phyloP scores from a whole-genome alignment of 768 basidiomycete genomes.

The Agaricus blazei region DNA sequence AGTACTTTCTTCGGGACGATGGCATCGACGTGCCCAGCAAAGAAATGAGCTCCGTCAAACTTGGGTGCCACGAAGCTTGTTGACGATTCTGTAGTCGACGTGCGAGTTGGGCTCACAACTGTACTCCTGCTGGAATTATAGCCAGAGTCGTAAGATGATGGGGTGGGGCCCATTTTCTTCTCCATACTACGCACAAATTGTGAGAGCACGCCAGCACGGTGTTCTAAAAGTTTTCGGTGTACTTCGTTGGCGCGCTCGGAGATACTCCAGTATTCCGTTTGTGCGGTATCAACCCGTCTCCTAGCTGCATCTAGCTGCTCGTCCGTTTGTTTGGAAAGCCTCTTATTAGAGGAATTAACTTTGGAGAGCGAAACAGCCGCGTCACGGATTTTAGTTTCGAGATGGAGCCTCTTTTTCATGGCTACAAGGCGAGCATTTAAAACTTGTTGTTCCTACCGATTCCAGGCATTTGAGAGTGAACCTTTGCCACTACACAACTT shows the following conservation, averaged over 20 bases:
- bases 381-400: slow-evolving; percentile 87
- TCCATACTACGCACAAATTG: slow-evolving; percentile 66
- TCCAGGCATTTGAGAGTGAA: background rate
- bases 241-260: slow-evolving; percentile 63
- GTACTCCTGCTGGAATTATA: slow-evolving; percentile 47
- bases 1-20: slow-evolving; percentile 47
- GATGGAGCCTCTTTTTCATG: slow-evolving; percentile 65
- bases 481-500: background rate
- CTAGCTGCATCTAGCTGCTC: slow-evolving; percentile 75
- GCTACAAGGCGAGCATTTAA: slow-evolving; percentile 63
- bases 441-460: slow-evolving; percentile 63
- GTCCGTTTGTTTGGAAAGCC: slow-evolving; percentile 56
- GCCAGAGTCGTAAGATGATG: slow-evolving; percentile 43
- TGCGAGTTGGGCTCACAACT: slow-evolving; percentile 40
- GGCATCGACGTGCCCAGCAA: slow-evolving; percentile 74
- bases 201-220: slow-evolving; percentile 79
- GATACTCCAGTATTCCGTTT: slow-evolving; percentile 67
- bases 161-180: slow-evolving; percentile 35
- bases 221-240: slow-evolving; percentile 64
- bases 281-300: slow-evolving; percentile 61
- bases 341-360: slow-evolving; percentile 57
- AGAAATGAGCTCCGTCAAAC: slow-evolving; percentile 82
- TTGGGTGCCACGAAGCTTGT: slow-evolving; percentile 42
- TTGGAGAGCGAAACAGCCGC: slow-evolving; percentile 72
- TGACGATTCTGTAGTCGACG: slow-evolving; percentile 32